Conservation (phyloP, 805 yeast species). For the Metschnikowia aberdeeniae region DNA sequence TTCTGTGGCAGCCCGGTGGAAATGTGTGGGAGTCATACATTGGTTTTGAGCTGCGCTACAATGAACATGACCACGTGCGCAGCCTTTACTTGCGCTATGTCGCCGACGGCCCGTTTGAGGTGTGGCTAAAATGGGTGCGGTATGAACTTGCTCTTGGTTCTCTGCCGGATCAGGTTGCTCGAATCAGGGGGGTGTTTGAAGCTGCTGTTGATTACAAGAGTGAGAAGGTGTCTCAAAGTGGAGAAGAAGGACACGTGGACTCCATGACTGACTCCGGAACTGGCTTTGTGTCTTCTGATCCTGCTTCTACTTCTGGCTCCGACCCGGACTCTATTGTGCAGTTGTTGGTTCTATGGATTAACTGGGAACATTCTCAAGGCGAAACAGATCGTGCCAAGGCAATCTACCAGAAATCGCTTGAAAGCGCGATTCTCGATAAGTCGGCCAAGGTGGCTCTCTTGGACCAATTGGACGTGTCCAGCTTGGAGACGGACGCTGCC, state of each 20-base stretch:
- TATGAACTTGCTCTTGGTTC: constrained; percentile 50
- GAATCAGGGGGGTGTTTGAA: constrained; percentile 62
- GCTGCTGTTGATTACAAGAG: constrained; percentile 48
- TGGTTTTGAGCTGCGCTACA: constrained; percentile 67
- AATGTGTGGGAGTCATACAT: constrained; percentile 75
- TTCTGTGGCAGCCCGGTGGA: constrained; percentile 64
- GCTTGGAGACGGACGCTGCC: background rate
- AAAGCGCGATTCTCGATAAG: constrained; percentile 15
- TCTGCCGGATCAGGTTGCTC: constrained; percentile 31
- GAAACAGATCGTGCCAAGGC: constrained; percentile 63
- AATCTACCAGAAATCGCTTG: constrained; percentile 50
- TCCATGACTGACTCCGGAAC: too few relatives aligned
- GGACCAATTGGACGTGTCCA: constrained; percentile 5
- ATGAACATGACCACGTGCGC: constrained; percentile 53
- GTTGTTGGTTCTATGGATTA: constrained; percentile 53
- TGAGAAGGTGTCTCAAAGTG: background rate
- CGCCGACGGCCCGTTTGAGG: constrained; percentile 36
- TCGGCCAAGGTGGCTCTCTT: constrained; percentile 17
- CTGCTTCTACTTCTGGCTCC: too few relatives aligned
- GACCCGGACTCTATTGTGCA: constrained; percentile 14
- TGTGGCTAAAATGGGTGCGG: constrained; percentile 74
- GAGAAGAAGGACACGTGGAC: background rate
- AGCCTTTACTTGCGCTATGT: constrained; percentile 51
- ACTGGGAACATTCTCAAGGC: constrained; percentile 60
- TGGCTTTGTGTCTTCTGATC: too few relatives aligned